Conservation (phyloP, 1,139 yeast species). For the Scheffersomyces quercinus region DNA sequence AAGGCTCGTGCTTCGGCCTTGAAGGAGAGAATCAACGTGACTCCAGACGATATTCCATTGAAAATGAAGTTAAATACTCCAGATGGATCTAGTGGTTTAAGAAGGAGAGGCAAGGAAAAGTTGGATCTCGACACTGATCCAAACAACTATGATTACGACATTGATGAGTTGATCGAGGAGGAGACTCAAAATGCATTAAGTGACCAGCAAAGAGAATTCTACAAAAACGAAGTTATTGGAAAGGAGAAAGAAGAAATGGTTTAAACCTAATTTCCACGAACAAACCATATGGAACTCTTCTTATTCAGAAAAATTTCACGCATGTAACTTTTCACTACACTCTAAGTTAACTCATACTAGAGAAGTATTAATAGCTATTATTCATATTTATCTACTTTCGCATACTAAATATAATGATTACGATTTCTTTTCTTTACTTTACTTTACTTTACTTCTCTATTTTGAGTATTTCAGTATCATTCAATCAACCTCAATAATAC, state of each 20-base stretch:
- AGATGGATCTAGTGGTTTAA: conserved; percentile 6
- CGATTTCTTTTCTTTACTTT: too few species aligned
- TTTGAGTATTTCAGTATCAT: too few species aligned
- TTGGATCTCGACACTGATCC: conserved; percentile 28
- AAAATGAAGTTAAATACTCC: conserved; percentile 21
- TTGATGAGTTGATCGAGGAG: conserved; percentile 46
- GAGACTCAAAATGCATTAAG: conserved; percentile 17
- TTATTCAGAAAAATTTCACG: too few species aligned
- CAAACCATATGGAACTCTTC: too few species aligned
- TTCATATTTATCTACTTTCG: too few species aligned
- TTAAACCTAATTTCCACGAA: conserved; percentile 5
- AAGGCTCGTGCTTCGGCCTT: conserved; percentile 28
- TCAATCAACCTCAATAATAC: too few species aligned
- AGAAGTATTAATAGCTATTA: too few species aligned
- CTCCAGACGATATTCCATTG: conserved; percentile 42
- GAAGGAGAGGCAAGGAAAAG: conserved; percentile 14
- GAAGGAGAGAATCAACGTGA: conserved; percentile 33
- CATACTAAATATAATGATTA: too few species aligned
- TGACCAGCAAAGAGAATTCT: conserved; percentile 25
- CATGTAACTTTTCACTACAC: too few species aligned
- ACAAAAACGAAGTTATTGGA: conserved; percentile 28
- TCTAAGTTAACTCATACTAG: too few species aligned
- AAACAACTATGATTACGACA: conserved; percentile 48
- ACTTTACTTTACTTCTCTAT: too few species aligned
- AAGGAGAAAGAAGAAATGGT: conserved; percentile 34